These are phyloP conservation scores for Zhuliangozyma blackwelliae DNA, from an alignment of 1,139 yeast genomes.

Conservation along the genomic window DNA sequence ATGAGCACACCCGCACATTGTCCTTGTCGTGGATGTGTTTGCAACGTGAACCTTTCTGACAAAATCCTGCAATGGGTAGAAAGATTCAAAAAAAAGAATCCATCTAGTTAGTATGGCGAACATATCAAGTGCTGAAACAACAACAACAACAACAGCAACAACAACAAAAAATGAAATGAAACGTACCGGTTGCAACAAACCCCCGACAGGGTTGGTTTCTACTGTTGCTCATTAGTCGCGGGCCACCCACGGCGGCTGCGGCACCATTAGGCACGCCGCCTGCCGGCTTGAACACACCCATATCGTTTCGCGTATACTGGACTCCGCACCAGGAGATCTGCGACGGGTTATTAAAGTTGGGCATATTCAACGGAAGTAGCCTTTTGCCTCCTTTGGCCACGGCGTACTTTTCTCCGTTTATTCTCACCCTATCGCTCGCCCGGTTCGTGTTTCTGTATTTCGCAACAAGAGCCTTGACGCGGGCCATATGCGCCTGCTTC, in stretches of 20 bases:
- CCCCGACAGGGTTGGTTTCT: conserved; percentile 32
- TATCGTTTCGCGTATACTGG: background rate
- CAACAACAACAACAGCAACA: too few species aligned
- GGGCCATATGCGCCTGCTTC: conserved; percentile 11
- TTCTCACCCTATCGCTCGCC: conserved; percentile 32
- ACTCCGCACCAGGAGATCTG: background rate
- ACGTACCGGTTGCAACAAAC: conserved; percentile 40
- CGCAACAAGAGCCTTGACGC: conserved; percentile 16
- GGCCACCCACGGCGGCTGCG: too few species aligned
- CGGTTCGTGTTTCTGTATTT: conserved; percentile 26
- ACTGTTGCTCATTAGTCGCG: conserved; percentile 5
- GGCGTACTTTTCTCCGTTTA: conserved; percentile 32
- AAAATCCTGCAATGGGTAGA: conserved; percentile 37
- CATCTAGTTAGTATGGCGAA: conserved; percentile 13
- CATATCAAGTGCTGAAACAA: background rate
- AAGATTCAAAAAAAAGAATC: conserved; percentile 17
- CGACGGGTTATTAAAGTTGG: background rate
- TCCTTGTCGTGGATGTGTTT: conserved; percentile 49
- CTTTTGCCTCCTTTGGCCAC: conserved; percentile 29
- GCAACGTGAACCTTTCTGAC: conserved; percentile 52
- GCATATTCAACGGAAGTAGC: conserved; percentile 25
- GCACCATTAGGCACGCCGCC: too few species aligned
- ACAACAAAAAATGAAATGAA: conserved; percentile 5
- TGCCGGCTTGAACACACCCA: background rate
- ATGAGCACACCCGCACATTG: conserved; percentile 54